Evolutionary conservation across 257 asterid genomes (phyloP), one percentile per base, ranked within the genome.

Genomic region (Nicotiana tomentosiformis): DNA sequence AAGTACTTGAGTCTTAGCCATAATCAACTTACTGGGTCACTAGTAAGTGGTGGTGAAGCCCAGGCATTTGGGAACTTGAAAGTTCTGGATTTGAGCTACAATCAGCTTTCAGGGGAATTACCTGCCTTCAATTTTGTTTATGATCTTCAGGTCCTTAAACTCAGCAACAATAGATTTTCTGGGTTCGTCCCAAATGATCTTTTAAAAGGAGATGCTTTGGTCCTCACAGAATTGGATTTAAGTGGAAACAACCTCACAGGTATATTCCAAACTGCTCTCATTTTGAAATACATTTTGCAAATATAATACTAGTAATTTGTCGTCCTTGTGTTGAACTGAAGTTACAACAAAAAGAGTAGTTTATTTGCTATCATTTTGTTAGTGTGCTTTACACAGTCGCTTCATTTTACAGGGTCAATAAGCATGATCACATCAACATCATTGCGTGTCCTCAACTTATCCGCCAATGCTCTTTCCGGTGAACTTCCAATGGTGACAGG

Each of bases 191-290:
- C 99, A 15, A 91, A 91, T 86, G 89, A 92, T 82, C 97, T 96
- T 64, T 84, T 94, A 90, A 94, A 91, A 87, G 98, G 99, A 29
- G 98, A 93, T 82, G 87, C 98, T 18, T 83, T 85, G 85, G 96
- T 89, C 81, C 90, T 96, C 33, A 87, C 92, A 0, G 98, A 91
- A 87, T 72, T 96, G 94, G 99, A 96, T 89, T 86, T 96, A 82
- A 96, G 99, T 26, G 92, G 95, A 69, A 96, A 96, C 90, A 94
- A 93, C 81, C 93, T 96, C n/a, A 83, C 99, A 87, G 98, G 99
- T 96, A 90, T 74, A 46, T 46, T 46, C 79, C 79, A 72, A 46
- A 46, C 61, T 14, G 39, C 61, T 46, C 23, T 72, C 61, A 14
- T 30, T 29, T 30, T 46, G 61, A 46, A 74, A 49, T 49, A 6